Evolutionary conservation across 495 filamentous ascomycete genomes (phyloP).

Genomic region (Margaritispora aquatica): DNA sequence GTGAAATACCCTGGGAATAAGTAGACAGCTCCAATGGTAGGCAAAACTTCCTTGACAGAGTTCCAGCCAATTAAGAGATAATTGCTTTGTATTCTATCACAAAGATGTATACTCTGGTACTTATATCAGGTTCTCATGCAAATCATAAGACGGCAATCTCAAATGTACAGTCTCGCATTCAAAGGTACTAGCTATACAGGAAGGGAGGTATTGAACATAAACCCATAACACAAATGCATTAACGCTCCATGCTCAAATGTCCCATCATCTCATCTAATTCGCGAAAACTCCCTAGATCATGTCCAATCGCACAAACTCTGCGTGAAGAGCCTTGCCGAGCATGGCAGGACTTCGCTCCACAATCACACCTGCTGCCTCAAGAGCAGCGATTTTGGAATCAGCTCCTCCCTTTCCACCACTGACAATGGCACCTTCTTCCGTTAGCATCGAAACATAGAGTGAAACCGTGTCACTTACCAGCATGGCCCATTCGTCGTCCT

Average conservation of each 20-base stretch:
- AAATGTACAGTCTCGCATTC: background rate
- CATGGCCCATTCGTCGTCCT: constrained; percentile 96
- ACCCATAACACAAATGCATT: constrained; percentile 21
- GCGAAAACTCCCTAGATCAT: constrained; percentile 58
- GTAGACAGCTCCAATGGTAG: no score
- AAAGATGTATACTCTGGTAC: no score
- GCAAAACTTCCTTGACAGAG: no score
- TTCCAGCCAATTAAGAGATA: no score
- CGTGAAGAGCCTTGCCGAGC: constrained; percentile 86
- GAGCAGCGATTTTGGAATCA: constrained; percentile 92
- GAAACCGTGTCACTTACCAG: constrained; percentile 43
- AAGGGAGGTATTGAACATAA: constrained; percentile 20
- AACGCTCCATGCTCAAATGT: constrained; percentile 18
- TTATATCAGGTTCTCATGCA: background rate
- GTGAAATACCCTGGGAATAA: no score
- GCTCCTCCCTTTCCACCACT: constrained; percentile 95
- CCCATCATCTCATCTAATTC: constrained; percentile 18
- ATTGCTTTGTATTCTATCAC: no score
- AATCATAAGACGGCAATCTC: background rate
- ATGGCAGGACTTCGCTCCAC: constrained; percentile 92
- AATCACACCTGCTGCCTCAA: constrained; percentile 88
- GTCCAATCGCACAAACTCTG: constrained; percentile 93
- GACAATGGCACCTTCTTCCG: constrained; percentile 72
- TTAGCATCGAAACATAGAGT: constrained; percentile 13
- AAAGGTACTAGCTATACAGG: constrained; percentile 24